Base-by-base conservation (phyloP, 2,329 filamentous ascomycete genomes). In the Arthrobotrys megalospora region DNA sequence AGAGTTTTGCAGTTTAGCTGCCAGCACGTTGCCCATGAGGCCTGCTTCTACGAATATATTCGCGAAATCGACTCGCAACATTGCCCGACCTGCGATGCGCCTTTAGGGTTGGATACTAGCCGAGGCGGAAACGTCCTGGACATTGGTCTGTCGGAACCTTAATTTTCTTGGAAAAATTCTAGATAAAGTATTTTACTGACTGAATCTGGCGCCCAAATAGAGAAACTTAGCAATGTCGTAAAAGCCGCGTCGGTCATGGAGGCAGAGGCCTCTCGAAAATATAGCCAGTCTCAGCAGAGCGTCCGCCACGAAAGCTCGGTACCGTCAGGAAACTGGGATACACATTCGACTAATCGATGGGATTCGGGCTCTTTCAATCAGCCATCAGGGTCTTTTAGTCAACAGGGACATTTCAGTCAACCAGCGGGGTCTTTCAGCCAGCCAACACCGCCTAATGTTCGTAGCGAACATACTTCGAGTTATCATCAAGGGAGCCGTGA, bases 21-120 rank as follows among this genome's bases (percentile, higher is more conserved):
- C 85, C 90, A 91, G n/a, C 96, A 99, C 85, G 95, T 99, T 77
- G 94, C 95, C 10, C 96, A 99, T 84, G 96, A 98, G 85, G 96
- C 95, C 41, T 99, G 96, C 85, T 98, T 99, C 84, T 98, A 98
- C 86, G 96, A 99, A 85, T 97, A 96, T 83, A 97, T 99, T 82
- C 92, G 93, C 82, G 95, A 97, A 83, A 92, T 95, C 76, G 94
- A 98, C 81, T 93, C 93, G 66, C 94, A 98, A 82, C 94, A 93
- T 83, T 99, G 96, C 85, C 96, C 96, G 32, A 92, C 93, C 80
- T 99, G 96, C 85, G 92, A 97, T 86, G 92, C 94, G 80, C 94
- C 96, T 19, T 86, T 99, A 65, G 93, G 94, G 79, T 87, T 99
- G 50, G 96, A 99, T 85, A 96, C 94, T 6, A 97, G 93, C 84